Evolutionary conservation across 2,329 filamentous ascomycete species (phyloP).

Genomic region (Davidsoniella eucalypti): DNA sequence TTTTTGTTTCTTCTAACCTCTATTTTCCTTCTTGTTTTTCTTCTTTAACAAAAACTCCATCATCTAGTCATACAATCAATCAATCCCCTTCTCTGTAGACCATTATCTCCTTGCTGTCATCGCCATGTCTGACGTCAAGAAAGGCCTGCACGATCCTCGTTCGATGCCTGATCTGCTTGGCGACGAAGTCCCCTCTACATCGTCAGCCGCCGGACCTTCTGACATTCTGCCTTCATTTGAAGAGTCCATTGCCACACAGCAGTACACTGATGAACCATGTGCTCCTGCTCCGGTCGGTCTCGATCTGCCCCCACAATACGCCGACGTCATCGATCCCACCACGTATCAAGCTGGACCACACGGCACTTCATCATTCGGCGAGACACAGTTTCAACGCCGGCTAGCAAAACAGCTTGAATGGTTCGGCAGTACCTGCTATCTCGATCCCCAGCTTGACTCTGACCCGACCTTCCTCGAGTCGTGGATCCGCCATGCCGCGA

Average conservation of each 20-base stretch:
- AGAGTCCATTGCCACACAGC: no score
- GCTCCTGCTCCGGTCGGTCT: background rate
- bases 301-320: constrained; percentile 31
- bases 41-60: no score
- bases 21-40: no score
- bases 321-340: constrained; percentile 20
- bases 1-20: no score
- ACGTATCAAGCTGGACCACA: constrained; percentile 13
- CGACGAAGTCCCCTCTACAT: background rate
- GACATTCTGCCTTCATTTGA: no score
- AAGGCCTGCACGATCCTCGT: background rate
- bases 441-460: constrained; percentile 29
- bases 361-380: constrained; percentile 17
- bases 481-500: constrained; percentile 28
- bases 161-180: background rate
- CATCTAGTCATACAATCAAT: no score
- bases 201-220: background rate
- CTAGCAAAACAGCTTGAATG: constrained; percentile 15
- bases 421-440: constrained; percentile 20
- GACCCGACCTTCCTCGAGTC: constrained; percentile 27
- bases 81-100: no score
- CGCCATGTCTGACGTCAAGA: background rate
- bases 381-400: constrained; percentile 13
- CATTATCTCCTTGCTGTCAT: no score
- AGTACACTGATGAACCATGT: no score